These are phyloP conservation scores for Neurospora africana DNA, from an alignment of 495 filamentous ascomycete species.

Conservation along the genomic window DNA sequence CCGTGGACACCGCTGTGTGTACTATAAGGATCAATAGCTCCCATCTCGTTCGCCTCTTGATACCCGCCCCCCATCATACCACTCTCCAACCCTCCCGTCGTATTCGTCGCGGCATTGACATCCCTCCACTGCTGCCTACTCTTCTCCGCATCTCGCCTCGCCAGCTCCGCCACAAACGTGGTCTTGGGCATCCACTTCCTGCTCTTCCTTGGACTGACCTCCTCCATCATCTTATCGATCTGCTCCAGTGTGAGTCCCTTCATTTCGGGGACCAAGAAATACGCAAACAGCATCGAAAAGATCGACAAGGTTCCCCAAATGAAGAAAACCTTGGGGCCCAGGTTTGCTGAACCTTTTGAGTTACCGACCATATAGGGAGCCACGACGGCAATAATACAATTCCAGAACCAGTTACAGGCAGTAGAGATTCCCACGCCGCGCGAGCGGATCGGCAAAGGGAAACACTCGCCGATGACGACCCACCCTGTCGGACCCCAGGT, in stretches of 20 bases:
- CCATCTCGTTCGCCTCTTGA: background rate
- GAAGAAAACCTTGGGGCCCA: slow-evolving; percentile 66
- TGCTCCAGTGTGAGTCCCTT: slow-evolving; percentile 83
- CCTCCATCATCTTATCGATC: slow-evolving; percentile 80
- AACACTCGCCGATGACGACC: slow-evolving; percentile 80
- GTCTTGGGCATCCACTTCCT: slow-evolving; percentile 55
- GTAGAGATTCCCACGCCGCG: slow-evolving; percentile 71
- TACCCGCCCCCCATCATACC: background rate
- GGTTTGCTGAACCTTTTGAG: slow-evolving; percentile 54
- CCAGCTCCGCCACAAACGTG: slow-evolving; percentile 50
- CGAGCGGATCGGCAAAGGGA: slow-evolving; percentile 72
- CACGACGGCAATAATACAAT: slow-evolving; percentile 61
- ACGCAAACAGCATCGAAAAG: slow-evolving; percentile 54
- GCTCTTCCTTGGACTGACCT: slow-evolving; percentile 56
- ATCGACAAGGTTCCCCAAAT: slow-evolving; percentile 62
- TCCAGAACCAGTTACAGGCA: slow-evolving; percentile 82
- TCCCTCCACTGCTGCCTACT: background rate
- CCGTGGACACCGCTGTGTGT: background rate
- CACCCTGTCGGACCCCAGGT: slow-evolving; percentile 72
- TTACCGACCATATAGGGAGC: slow-evolving; percentile 65
- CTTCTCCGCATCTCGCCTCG: background rate
- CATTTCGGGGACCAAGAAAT: slow-evolving; percentile 74
- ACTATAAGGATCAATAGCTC: background rate
- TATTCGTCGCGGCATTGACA: background rate
- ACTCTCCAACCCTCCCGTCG: background rate